Percentiles rank a stretch among this genome's conserved stretches.
Conservation (phyloP, 2,329 filamentous ascomycete genomes). For the Neofusicoccum cordaticola region DNA sequence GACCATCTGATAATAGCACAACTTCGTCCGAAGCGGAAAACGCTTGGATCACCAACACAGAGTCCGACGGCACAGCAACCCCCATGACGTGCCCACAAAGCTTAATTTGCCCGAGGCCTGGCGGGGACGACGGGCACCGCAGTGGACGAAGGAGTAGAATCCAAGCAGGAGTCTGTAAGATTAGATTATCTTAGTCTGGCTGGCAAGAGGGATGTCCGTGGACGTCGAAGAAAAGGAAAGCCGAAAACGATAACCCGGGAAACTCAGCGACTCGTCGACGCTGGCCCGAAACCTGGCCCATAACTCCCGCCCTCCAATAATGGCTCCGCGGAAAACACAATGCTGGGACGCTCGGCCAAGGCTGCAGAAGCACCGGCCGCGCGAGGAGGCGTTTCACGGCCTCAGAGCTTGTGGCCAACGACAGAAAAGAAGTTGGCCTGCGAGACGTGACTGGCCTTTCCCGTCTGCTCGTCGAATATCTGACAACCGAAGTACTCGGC, state of each 20-base stretch:
- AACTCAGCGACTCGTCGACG: slow-evolving; percentile 1
- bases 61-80: neutral
- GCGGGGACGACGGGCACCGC: neutral
- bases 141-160: neutral
- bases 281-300: neutral
- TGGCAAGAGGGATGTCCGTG: neutral
- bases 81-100: neutral
- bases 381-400: neutral
- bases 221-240: neutral
- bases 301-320: slow-evolving; percentile 8
- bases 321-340: neutral
- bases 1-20: neutral
- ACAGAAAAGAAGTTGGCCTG: slow-evolving; percentile 72
- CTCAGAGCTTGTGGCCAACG: slow-evolving; percentile 36
- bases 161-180: neutral
- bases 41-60: neutral
- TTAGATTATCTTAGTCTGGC: neutral
- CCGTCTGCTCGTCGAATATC: slow-evolving; percentile 75
- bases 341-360: neutral
- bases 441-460: slow-evolving; percentile 67
- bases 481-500: slow-evolving; percentile 79
- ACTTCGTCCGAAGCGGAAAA: neutral
- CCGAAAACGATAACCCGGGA: neutral
- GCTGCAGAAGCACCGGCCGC: neutral
- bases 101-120: neutral